Evolutionary conservation across 2,329 filamentous ascomycete genomes (phyloP), one percentile per base, ranked within the genome.

Genomic region (Penicillium freii): DNA sequence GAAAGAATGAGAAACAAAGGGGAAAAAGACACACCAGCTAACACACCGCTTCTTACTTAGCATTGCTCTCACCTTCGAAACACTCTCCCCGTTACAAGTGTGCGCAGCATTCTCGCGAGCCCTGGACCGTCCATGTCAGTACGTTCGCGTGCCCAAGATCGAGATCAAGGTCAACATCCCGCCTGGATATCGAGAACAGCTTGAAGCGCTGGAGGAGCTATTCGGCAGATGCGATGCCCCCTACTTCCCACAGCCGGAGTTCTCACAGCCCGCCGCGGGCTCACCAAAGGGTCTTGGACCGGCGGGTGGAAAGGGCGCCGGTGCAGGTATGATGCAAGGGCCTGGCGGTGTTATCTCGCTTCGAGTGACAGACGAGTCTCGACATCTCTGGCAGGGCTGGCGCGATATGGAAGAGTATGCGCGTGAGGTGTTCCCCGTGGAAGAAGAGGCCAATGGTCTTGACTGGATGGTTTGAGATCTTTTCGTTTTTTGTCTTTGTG

Each of bases 381-480:
- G 93, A 60, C 83, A 88, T 66, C 78, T 99, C 25, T 97, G 94
- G 94, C 91, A 96, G 71, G 94, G 92, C 4, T 91, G 91, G 64
- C 83, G 94, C 54, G 90, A 91, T 31, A 83, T 97, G 65, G 92
- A 97, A 71, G 94, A 97, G 75, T 99, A 97, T 73, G 93, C 93
- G 1, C 83, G 90, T 48, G 94, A 97, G 73, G 92, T 95, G 29
- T 97, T 97, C 68, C 91, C 91, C 0, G 83, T 97, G 13, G 94
- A 99, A 74, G 94, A 99, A 77, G 89, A 92, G 66, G 91, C 92
- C 33, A 97, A 97, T 72, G 93, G 93, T 5, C 78, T 94, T 69
- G 91, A 89, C 17, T 99, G 94, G 94, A 97, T 97, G 93, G 62
- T 77, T 51, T 77, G 58, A 61, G 27, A 13, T 5, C 5, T 7